A percentile compares a stretch with the other conserved stretches of the same genome.
Conservation (phyloP, 371 early-diverging fungal genomes). For the Mortierella polycephala region DNA sequence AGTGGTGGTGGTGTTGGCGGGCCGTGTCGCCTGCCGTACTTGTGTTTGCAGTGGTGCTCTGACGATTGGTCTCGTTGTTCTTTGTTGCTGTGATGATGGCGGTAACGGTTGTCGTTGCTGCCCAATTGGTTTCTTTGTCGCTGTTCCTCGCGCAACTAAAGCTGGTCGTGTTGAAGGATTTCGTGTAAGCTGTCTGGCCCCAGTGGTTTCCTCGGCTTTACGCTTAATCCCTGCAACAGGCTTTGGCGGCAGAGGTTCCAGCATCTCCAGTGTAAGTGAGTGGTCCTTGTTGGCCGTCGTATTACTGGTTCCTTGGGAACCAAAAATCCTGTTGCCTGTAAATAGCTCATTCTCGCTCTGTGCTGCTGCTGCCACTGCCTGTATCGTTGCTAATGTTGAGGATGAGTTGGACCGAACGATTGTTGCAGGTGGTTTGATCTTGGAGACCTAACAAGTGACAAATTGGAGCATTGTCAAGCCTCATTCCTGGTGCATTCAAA, state of each 20-base stretch:
- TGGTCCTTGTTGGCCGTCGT: constrained; percentile 5
- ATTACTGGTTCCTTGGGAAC: background rate
- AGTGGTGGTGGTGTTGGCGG: no score
- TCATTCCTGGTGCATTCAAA: background rate
- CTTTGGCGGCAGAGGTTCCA: constrained; percentile 14
- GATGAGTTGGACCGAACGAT: constrained; percentile 26
- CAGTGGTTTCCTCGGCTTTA: constrained; percentile 12
- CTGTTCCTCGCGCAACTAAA: background rate
- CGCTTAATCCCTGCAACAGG: constrained; percentile 12
- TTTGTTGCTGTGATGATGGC: background rate
- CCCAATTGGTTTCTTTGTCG: background rate
- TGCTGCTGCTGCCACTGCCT: constrained; percentile 12
- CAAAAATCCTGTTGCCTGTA: background rate
- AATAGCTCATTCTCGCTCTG: background rate
- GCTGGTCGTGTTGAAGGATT: background rate
- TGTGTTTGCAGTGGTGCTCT: constrained; percentile 10
- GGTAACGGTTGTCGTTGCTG: constrained; percentile 3
- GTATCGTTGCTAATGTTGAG: constrained; percentile 7
- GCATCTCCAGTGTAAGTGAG: constrained; percentile 21
- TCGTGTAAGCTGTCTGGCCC: background rate
- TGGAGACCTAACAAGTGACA: constrained; percentile 12
- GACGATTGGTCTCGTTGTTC: background rate
- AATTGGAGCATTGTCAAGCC: background rate
- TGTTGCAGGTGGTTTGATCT: constrained; percentile 19
- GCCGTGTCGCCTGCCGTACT: background rate